Base-by-base conservation (phyloP, 2,329 filamentous ascomycete species). In the Sporothrix luriei region DNA sequence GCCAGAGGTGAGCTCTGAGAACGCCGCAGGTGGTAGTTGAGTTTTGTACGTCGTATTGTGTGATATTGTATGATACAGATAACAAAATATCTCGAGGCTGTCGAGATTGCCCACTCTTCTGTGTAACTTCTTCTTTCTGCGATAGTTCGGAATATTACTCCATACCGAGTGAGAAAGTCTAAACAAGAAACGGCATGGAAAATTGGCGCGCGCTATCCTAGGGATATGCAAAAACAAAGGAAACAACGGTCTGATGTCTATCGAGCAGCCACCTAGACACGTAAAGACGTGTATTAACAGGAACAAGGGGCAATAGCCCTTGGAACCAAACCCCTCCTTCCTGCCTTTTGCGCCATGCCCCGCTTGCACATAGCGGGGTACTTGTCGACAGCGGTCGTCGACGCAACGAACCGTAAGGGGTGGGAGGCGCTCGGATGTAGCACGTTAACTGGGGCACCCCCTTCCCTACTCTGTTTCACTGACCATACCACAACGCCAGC, bases 301-400 rank as follows among this genome's bases (percentile, higher is more conserved):
- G 33, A 33, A 33, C 49, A 67, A 68, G 26, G 52, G 64, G 64
- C 38, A 55, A 38, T 26, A 66, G 64, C 46, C 55, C 43, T 62
- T 40, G n/a, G n/a, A 29, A 40, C 13, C 43, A 54, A 13, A 40
- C 49, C 26, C 69, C 65, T 70, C 64, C 65, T 49, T 69, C 55
- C 26, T 69, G 61, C 21, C 68, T 54, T 54, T 69, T 66, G 49
- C 54, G 55, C 26, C 64, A 55, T 68, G 69, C 69, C 64, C 69
- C 69, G 69, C 38, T 21, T n/a, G 64, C 29, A 14, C 33, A 64
- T 70, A 70, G 65, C 69, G 65, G 65, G 65, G 69, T 68, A 70
- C 64, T 55, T 68, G 19, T 52, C 14, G 59, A 21, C 7, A 14
- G 33, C 14, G 10, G 49, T 54, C 11, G 33, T 2, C 9, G 14